A percentile compares a stretch with the other conserved stretches of the same genome.
phyloP scores from a whole-genome alignment of 2,329 filamentous ascomycete species.

The Paracamarosporium sp. region DNA sequence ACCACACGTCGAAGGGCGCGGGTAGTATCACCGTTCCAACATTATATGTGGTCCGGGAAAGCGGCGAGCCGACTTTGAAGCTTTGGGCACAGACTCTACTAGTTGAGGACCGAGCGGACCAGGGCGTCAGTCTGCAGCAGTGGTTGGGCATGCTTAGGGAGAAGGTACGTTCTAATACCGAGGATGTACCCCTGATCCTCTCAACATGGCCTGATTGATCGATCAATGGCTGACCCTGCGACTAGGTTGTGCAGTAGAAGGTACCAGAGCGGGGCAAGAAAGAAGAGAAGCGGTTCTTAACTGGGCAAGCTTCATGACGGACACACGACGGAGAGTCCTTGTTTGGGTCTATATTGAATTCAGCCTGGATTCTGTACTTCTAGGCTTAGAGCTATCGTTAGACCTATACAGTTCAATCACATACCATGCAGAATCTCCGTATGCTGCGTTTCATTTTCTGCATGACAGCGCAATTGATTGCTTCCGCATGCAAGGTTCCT shows the following conservation, averaged over 20 bases:
- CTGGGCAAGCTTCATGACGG: slow-evolving; percentile 1
- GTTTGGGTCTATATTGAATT: not conserved
- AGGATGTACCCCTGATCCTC: slow-evolving; percentile 23
- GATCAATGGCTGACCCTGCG: slow-evolving; percentile 8
- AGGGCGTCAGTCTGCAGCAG: slow-evolving; percentile 89
- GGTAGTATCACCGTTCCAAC: slow-evolving; percentile 94
- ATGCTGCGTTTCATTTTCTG: not conserved
- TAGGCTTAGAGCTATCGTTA: slow-evolving; percentile 1
- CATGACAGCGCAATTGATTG: too few species aligned
- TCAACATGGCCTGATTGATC: slow-evolving; percentile 29
- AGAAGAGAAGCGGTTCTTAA: not conserved
- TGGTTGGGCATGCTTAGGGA: slow-evolving; percentile 92
- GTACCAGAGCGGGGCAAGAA: not conserved
- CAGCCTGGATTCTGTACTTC: not conserved
- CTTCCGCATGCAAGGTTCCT: too few species aligned
- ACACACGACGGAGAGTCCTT: not conserved
- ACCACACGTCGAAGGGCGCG: slow-evolving; percentile 84
- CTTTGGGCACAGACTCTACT: slow-evolving; percentile 96
- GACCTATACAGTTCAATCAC: slow-evolving; percentile 1
- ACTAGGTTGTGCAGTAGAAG: slow-evolving; percentile 45
- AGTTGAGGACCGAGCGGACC: slow-evolving; percentile 93
- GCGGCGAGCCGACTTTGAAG: slow-evolving; percentile 93
- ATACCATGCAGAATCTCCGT: not conserved
- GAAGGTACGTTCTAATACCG: slow-evolving; percentile 71
- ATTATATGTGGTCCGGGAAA: slow-evolving; percentile 91